Conservation (phyloP, 2,329 filamentous ascomycete genomes). For the Diaporthe vaccinii region DNA sequence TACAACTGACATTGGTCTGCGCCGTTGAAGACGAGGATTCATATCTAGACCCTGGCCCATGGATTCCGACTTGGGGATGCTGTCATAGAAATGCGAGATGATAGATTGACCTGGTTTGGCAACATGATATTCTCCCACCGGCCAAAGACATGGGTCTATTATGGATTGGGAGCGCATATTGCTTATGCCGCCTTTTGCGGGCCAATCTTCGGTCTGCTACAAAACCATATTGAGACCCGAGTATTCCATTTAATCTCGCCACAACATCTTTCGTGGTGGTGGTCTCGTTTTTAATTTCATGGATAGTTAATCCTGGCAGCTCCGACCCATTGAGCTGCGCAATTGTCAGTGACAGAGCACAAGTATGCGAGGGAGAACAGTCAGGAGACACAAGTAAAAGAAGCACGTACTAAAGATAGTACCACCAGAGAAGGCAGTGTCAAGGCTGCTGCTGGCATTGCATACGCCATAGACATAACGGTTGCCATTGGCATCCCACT, state of each 20-base stretch:
- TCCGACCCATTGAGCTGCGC: not conserved
- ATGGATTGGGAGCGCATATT: not conserved
- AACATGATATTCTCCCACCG: no score
- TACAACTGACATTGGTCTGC: no score
- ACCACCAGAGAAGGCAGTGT: constrained; percentile 1
- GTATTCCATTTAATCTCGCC: not conserved
- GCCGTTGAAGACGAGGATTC: no score
- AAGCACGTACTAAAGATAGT: not conserved
- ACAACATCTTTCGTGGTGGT: not conserved
- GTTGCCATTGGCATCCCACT: not conserved
- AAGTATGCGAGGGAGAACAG: not conserved
- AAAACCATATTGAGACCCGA: not conserved
- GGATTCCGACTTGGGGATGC: no score
- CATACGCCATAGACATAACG: constrained; percentile 11
- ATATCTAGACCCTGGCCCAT: no score
- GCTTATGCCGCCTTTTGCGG: not conserved
- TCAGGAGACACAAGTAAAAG: not conserved
- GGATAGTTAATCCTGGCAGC: constrained; percentile 6
- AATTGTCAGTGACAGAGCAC: not conserved
- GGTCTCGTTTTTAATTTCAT: no score
- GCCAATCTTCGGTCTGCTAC: not conserved
- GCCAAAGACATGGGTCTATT: not conserved
- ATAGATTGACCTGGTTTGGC: not conserved
- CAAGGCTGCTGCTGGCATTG: not conserved
- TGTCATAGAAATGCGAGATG: no score